Evolutionary conservation across 1,284 basidiomycete genomes (phyloP), one percentile per base, ranked within the genome.

Genomic region (Papiliotrema terrestris): DNA sequence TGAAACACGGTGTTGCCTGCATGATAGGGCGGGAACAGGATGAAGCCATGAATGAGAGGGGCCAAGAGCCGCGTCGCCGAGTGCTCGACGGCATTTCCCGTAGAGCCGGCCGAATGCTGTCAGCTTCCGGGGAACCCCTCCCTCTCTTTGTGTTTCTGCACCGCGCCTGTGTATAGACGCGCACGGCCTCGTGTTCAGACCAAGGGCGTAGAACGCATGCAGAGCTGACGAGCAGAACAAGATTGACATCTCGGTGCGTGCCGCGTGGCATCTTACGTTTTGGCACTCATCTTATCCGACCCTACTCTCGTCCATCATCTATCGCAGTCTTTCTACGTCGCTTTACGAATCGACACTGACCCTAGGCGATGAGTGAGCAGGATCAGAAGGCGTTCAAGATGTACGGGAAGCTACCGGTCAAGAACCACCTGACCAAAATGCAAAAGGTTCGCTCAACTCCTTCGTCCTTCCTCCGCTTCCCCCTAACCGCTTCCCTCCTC

Each of bases 361-460:
- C 35, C 14, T 17, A 95, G 90, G 86, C 86, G 73, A 78, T 97
- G 79, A 85, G 83, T 63, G 87, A 89, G 72, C 88, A 96, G 79
- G 94, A 98, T 80, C 86, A 93, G 78, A 89, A 92, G 80, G 84
- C 96, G 62, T 94, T 96, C 80, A 84, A 87, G 69, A 84, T 92
- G 72, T 98, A 98, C 78, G 94, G 94, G 60, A 95, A 94, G 78
- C 80, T 96, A 29, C 94, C 94, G 17, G 86, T 84, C 17, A 96
- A 96, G 85, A 94, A 91, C 76, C 80, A 89, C 49, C 82, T 96
- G 62, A 89, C 84, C 71, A 95, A 93, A 81, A 92, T 94, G 86
- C 89, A 93, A 77, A 95, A 92, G 85, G 91, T 91, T 50, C 49
- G 79, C 71, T 19, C 11, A 36, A 46, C 49, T 13, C 14, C 38